Evolutionary conservation across 768 basidiomycete species (phyloP).

Genomic region (Tulasnella calospora): DNA sequence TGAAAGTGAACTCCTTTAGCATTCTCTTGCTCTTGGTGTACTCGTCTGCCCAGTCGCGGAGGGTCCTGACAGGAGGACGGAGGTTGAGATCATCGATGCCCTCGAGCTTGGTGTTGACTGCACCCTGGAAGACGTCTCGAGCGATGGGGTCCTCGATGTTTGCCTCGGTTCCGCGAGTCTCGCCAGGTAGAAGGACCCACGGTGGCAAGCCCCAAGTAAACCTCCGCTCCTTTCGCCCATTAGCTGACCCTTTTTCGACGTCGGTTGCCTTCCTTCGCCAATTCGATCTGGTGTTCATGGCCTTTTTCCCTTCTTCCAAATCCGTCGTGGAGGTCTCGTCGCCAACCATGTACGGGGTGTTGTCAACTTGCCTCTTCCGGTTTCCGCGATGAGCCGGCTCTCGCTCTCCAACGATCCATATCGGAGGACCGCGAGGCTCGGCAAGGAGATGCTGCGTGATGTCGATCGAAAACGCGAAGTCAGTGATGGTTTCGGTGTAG

Average conservation of each 20-base stretch:
- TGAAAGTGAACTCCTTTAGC: slow-evolving; percentile 73
- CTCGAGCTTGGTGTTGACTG: neutral
- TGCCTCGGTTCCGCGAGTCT: slow-evolving; percentile 3
- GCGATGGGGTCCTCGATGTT: slow-evolving; percentile 14
- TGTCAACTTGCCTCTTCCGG: slow-evolving; percentile 56
- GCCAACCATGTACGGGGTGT: slow-evolving; percentile 29
- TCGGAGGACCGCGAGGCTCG: slow-evolving; percentile 35
- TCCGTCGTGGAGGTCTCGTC: slow-evolving; percentile 26
- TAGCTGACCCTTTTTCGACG: slow-evolving; percentile 35
- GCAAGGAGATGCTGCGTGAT: slow-evolving; percentile 43
- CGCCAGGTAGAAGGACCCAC: slow-evolving; percentile 38
- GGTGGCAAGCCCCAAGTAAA: slow-evolving; percentile 43
- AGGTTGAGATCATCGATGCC: slow-evolving; percentile 13
- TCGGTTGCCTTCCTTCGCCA: slow-evolving; percentile 37
- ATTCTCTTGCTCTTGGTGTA: slow-evolving; percentile 66
- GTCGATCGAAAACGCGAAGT: slow-evolving; percentile 67
- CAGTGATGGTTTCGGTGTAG: slow-evolving; percentile 55
- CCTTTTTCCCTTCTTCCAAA: slow-evolving; percentile 35
- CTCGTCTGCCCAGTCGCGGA: slow-evolving; percentile 77
- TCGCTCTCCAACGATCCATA: slow-evolving; percentile 60
- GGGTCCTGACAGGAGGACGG: slow-evolving; percentile 49
- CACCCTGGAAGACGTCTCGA: neutral
- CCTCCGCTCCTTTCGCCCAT: neutral
- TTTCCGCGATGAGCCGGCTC: slow-evolving; percentile 62
- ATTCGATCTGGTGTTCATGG: neutral